Evolutionary conservation across 345 rosid species (phyloP).

Genomic region (Arabidopsis thaliana): DNA sequence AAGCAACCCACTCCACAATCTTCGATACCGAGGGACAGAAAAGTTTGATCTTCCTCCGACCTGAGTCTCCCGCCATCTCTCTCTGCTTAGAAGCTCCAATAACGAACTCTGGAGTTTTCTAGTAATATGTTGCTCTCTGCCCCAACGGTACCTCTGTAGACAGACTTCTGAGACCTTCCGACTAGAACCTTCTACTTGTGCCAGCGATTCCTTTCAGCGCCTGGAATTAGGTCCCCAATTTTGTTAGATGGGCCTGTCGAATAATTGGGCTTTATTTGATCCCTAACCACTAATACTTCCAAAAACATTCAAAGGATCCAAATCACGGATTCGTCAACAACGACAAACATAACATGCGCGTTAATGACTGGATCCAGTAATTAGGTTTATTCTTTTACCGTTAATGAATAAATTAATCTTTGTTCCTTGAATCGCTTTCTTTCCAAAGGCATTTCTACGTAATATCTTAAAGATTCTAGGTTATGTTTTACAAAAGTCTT

Average conservation of each 20-base stretch:
- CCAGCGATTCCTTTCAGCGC: conserved; percentile 1
- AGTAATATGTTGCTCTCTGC: conserved; percentile 9
- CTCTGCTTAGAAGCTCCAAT: conserved; percentile 21
- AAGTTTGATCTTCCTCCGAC: conserved; percentile 57
- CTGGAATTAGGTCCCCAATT: background rate
- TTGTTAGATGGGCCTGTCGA: background rate
- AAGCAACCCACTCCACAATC: conserved; percentile 48
- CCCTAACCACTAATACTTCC: too few species aligned
- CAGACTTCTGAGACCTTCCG: conserved; percentile 21
- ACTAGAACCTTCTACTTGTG: conserved; percentile 17
- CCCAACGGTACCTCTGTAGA: conserved; percentile 29
- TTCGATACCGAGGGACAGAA: conserved; percentile 63
- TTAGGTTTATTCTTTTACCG: too few species aligned
- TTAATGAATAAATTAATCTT: too few species aligned
- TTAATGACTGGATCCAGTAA: too few species aligned
- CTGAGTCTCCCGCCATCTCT: conserved; percentile 34
- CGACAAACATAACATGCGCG: too few species aligned
- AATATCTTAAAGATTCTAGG: background rate
- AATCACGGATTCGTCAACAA: too few species aligned
- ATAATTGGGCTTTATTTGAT: background rate
- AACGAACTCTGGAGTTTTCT: conserved; percentile 18
- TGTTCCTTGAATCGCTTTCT: too few species aligned
- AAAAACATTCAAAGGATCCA: too few species aligned
- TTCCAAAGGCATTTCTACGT: too few species aligned
- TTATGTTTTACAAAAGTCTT: too few species aligned